Base-by-base conservation (phyloP, 495 filamentous ascomycete genomes). In the Pseudoneurospora amorphoporcata region DNA sequence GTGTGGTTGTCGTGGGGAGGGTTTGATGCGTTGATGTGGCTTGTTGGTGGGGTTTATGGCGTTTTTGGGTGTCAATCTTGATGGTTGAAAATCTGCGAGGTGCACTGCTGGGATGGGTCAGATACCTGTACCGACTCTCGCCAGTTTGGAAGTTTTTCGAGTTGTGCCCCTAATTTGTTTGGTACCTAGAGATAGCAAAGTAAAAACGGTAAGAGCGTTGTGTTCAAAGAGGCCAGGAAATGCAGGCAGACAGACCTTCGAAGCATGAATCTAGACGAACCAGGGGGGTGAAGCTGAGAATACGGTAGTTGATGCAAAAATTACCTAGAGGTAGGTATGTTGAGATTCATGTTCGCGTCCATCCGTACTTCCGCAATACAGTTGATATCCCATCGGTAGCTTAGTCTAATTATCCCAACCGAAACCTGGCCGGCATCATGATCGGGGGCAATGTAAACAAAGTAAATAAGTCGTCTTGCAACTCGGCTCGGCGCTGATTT, bases 41-140 rank as follows among this genome's bases (percentile, higher is more conserved):
- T 82, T 47, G 77, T 85, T n/a, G 87, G 39, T 12, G 9, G 73
- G 72, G 68, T 75, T 70, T 70, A 75, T 70, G 65, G 19, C 16
- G 39, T 8, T 6, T 41, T 29, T 6, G 68, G 10, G 38, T 53
- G 12, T 4, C 71, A 37, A 5, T 37, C 23, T 47, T 12, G 69
- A 23, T 68, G 69, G 40, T 45, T 29, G 40, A 29, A 7, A 45
- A 6, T 8, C 23, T 19, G 17, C 14, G 42, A 45, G 42, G 42
- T n/a, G 42, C 7, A 45, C 17, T 45, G 17, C 23, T 23, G 23
- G 42, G 42, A 45, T n/a, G 14, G 14, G 42, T n/a, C 17, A 8
- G 17, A 17, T 45, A 17, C n/a, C n/a, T n/a, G n/a, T n/a, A n/a
- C n/a, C 17, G 16, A 7, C 17, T 47, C n/a, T 47, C n/a, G n/a